These are phyloP conservation scores for Ploettnerulaceae sp. DNA, from an alignment of 2,329 filamentous ascomycete genomes.

Conservation along the genomic window DNA sequence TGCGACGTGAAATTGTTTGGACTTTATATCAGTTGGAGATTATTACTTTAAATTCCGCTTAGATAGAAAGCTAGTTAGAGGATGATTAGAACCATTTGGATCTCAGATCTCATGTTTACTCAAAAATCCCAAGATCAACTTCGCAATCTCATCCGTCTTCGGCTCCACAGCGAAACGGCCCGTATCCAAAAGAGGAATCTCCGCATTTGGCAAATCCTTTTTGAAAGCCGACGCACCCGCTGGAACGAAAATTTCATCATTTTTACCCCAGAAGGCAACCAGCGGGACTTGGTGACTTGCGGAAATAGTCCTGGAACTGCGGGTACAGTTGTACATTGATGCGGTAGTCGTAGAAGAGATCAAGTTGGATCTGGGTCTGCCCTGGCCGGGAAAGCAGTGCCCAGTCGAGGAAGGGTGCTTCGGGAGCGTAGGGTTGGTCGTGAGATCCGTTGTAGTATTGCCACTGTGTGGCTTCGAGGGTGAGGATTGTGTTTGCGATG, in stretches of 20 bases:
- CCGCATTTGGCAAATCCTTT: constrained; percentile 43
- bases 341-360: constrained; percentile 52
- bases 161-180: constrained; percentile 48
- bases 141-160: constrained; percentile 21
- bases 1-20: too few species aligned
- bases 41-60: too few species aligned
- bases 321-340: constrained; percentile 52
- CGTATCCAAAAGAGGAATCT: constrained; percentile 48
- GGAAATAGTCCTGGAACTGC: constrained; percentile 50
- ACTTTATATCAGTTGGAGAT: too few species aligned
- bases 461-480: constrained; percentile 22
- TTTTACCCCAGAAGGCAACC: constrained; percentile 54
- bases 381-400: constrained; percentile 46
- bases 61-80: too few species aligned
- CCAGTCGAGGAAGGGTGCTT: constrained; percentile 43
- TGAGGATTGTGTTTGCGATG: constrained; percentile 15
- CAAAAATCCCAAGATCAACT: constrained; percentile 27
- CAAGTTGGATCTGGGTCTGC: constrained; percentile 49
- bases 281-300: constrained; percentile 46
- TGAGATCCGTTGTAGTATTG: constrained; percentile 24
- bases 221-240: constrained; percentile 50
- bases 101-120: constrained; percentile 23
- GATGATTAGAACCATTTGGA: too few species aligned
- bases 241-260: constrained; percentile 47
- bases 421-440: constrained; percentile 18